Evolutionary conservation across 306 rosid species (phyloP).

Genomic region (Cicer judaicum): DNA sequence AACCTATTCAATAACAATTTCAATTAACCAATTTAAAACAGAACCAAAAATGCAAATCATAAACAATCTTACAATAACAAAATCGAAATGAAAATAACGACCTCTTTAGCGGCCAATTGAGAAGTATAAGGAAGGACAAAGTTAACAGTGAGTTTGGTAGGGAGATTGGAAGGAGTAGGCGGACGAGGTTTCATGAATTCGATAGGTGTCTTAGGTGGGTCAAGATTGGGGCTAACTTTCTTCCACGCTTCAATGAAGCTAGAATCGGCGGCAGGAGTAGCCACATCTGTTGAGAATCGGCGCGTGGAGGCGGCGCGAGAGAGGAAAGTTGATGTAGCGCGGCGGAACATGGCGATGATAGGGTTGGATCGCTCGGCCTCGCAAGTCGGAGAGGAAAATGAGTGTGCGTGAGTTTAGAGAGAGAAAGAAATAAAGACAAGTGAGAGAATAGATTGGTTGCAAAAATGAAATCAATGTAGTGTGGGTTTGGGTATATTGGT

Average conservation of each 20-base stretch:
- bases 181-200: conserved; percentile 81
- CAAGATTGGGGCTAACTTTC: conserved; percentile 67
- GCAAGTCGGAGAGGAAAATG: conserved; percentile 80
- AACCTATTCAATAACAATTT: not conserved
- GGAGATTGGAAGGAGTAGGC: conserved; percentile 66
- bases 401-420: not conserved
- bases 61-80: not conserved
- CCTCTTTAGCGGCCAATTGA: conserved; percentile 85
- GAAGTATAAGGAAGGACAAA: conserved; percentile 92
- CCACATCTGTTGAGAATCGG: conserved; percentile 66
- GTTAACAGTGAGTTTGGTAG: conserved; percentile 88
- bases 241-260: conserved; percentile 73
- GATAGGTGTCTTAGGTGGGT: conserved; percentile 82
- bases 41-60: not conserved
- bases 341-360: conserved; percentile 68
- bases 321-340: conserved; percentile 59
- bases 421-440: not conserved
- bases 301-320: conserved; percentile 57
- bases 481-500: not conserved
- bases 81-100: conserved; percentile 19
- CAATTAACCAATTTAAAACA: not conserved
- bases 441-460: not conserved
- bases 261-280: conserved; percentile 40
- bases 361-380: conserved; percentile 84
- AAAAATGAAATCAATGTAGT: not conserved